Conservation (phyloP, 1,284 basidiomycete genomes). For the Laetiporus sulphureus region DNA sequence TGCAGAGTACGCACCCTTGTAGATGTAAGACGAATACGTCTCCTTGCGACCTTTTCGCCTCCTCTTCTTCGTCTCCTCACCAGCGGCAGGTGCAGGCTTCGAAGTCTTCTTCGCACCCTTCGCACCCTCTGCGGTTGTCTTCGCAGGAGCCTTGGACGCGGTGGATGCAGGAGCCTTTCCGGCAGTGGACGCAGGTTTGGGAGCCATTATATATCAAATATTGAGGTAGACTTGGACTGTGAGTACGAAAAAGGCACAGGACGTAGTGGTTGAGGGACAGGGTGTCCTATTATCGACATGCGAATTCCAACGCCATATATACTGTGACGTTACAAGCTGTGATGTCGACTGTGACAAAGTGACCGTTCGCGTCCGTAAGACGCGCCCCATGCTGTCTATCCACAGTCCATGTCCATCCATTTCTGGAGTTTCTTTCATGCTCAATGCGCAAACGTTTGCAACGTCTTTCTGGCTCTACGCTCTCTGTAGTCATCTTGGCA, state of each 20-base stretch:
- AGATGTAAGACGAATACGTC: constrained; percentile 93
- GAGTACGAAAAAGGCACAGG: no score
- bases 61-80: constrained; percentile 80
- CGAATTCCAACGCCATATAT: no score
- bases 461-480: no score
- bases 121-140: constrained; percentile 53
- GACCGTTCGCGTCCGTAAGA: no score
- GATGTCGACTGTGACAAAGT: no score
- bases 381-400: no score
- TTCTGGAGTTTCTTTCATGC: no score
- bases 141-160: constrained; percentile 73
- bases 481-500: no score
- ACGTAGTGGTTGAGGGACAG: background rate
- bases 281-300: no score
- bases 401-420: no score
- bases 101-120: constrained; percentile 85
- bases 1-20: constrained; percentile 63
- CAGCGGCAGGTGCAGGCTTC: constrained; percentile 53
- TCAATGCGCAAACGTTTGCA: no score
- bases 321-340: no score
- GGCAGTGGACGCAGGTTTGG: constrained; percentile 78
- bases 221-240: background rate
- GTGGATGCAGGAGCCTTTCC: constrained; percentile 77
- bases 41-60: constrained; percentile 86
- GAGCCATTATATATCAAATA: constrained; percentile 45